phyloP scores from a whole-genome alignment of 495 filamentous ascomycete genomes.

The Daldinia decipiens region DNA sequence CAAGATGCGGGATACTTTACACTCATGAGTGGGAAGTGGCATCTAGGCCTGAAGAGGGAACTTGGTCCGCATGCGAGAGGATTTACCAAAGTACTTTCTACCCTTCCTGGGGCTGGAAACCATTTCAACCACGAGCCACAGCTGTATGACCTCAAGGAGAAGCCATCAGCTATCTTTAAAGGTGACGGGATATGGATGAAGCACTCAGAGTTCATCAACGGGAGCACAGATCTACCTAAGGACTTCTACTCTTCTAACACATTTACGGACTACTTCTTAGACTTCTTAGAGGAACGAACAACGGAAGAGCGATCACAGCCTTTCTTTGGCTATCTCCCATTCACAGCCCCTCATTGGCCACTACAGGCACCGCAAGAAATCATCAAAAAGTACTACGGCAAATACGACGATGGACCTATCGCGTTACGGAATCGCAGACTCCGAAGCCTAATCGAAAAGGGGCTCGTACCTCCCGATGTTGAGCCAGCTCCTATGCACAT shows the following conservation, averaged over 20 bases:
- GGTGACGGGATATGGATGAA: constrained; percentile 43
- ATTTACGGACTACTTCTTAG: constrained; percentile 63
- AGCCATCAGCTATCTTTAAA: constrained; percentile 61
- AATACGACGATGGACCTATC: constrained; percentile 67
- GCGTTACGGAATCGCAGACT: constrained; percentile 63
- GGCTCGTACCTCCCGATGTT: constrained; percentile 62
- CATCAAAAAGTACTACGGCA: constrained; percentile 63
- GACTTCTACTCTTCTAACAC: constrained; percentile 67
- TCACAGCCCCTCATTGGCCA: constrained; percentile 71
- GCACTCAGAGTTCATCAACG: constrained; percentile 36
- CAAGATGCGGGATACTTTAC: constrained; percentile 70
- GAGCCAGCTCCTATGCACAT: constrained; percentile 65
- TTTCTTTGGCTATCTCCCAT: constrained; percentile 70
- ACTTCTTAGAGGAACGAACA: constrained; percentile 64
- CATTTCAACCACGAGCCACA: constrained; percentile 70
- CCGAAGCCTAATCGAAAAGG: constrained; percentile 60
- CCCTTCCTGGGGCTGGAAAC: constrained; percentile 59
- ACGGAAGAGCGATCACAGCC: constrained; percentile 59
- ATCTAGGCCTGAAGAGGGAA: constrained; percentile 55
- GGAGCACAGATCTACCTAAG: constrained; percentile 51
- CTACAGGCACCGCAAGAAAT: constrained; percentile 65
- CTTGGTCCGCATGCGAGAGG: constrained; percentile 53
- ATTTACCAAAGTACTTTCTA: constrained; percentile 54
- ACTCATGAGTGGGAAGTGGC: constrained; percentile 72
- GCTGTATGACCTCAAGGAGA: constrained; percentile 44